Conservation (phyloP, 164 flowering plant genomes). For the grape (Vitis vinifera) region DNA sequence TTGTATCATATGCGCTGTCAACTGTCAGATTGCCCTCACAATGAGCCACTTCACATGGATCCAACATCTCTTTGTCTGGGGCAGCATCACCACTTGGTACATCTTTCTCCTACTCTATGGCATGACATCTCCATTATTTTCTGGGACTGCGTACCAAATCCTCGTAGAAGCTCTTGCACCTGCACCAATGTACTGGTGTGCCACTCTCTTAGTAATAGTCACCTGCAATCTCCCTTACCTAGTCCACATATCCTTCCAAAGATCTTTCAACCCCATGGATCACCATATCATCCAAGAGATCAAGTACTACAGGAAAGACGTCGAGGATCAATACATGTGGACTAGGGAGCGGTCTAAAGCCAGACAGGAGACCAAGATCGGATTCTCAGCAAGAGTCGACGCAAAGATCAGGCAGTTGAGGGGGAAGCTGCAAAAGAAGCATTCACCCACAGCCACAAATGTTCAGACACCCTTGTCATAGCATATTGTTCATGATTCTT, state of each 20-base stretch:
- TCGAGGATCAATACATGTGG: slow-evolving; percentile 85
- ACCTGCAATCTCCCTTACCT: slow-evolving; percentile 74
- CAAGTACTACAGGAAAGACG: slow-evolving; percentile 84
- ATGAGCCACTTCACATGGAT: slow-evolving; percentile 99
- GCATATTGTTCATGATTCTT: not conserved
- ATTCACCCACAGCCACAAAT: slow-evolving; percentile 18
- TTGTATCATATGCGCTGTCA: slow-evolving; percentile 87
- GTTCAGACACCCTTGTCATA: slow-evolving; percentile 19
- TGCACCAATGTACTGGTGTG: slow-evolving; percentile 80
- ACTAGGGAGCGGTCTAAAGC: slow-evolving; percentile 80
- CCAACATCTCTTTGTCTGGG: slow-evolving; percentile 89
- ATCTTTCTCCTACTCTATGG: slow-evolving; percentile 78
- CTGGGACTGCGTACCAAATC: slow-evolving; percentile 51
- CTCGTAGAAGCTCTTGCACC: slow-evolving; percentile 83
- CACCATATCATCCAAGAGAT: slow-evolving; percentile 96
- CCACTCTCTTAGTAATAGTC: slow-evolving; percentile 59
- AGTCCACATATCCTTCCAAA: slow-evolving; percentile 71
- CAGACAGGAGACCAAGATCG: slow-evolving; percentile 86
- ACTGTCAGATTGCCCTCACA: slow-evolving; percentile 86
- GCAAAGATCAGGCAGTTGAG: slow-evolving; percentile 84
- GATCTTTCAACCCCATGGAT: slow-evolving; percentile 84
- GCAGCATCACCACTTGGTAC: slow-evolving; percentile 82
- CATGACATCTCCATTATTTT: slow-evolving; percentile 36
- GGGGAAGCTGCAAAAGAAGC: slow-evolving; percentile 69
- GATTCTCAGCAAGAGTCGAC: slow-evolving; percentile 92